Percentiles rank a stretch among this genome's conserved stretches.
These are phyloP conservation scores for Ganoderma lingzhi DNA, from an alignment of 1,284 basidiomycete species.

Conservation along the genomic window DNA sequence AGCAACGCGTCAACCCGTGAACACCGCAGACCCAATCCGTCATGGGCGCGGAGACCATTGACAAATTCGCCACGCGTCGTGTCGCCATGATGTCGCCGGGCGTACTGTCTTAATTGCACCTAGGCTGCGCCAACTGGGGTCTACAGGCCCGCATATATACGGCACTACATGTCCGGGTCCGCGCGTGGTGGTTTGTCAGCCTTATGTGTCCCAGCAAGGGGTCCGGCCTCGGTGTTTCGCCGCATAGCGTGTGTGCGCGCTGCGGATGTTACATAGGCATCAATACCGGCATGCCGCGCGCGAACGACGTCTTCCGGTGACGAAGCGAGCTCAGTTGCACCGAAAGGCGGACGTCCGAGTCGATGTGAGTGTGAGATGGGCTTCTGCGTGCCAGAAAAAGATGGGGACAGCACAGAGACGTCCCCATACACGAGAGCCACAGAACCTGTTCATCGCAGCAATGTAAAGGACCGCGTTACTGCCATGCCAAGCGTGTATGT, in stretches of 20 bases:
- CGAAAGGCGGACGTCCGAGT: not conserved
- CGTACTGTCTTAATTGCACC: not conserved
- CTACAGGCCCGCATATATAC: not conserved
- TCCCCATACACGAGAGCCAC: not conserved
- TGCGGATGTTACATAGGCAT: not conserved
- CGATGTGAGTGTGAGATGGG: not conserved
- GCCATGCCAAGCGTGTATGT: no score
- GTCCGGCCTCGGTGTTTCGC: not conserved
- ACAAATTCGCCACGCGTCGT: not conserved
- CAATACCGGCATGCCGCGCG: not conserved
- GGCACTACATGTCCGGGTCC: not conserved
- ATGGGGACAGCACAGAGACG: not conserved
- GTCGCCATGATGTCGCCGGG: not conserved
- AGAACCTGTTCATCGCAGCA: no score
- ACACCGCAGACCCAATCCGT: not conserved
- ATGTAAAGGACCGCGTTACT: no score
- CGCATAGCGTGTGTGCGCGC: not conserved
- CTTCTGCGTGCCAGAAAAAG: not conserved
- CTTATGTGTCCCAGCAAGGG: not conserved
- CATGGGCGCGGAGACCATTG: not conserved
- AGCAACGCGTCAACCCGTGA: not conserved
- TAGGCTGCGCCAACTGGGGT: not conserved
- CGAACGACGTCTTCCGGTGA: not conserved
- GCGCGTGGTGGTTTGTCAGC: not conserved
- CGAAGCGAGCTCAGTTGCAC: conserved; percentile 3